These are phyloP conservation scores for Podaxis rugospora DNA, from an alignment of 768 basidiomycete genomes.

Conservation along the genomic window DNA sequence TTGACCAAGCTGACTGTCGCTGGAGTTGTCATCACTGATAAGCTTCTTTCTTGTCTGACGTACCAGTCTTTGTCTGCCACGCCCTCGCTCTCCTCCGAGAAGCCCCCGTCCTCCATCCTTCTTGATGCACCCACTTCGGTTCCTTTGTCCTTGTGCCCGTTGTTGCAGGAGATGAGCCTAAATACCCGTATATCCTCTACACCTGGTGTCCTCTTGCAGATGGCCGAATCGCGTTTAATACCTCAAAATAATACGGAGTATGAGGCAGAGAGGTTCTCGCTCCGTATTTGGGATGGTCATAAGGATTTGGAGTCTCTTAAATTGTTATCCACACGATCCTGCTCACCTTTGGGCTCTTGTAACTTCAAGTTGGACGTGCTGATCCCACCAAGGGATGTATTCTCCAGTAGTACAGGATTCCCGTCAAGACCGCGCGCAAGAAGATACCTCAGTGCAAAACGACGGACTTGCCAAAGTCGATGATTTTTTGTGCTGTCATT, in stretches of 20 bases:
- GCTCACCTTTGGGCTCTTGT: not conserved
- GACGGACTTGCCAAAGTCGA: conserved; percentile 10
- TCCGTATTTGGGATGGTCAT: conserved; percentile 11
- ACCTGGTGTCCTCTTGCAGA: conserved; percentile 16
- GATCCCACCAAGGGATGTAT: not conserved
- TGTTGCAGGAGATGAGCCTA: conserved; percentile 20
- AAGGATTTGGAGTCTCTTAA: conserved; percentile 3
- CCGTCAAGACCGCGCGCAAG: not conserved
- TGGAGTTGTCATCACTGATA: conserved; percentile 21
- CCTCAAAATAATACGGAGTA: not conserved
- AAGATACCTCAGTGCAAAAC: conserved; percentile 2
- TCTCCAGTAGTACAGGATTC: not conserved
- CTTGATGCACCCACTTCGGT: not conserved
- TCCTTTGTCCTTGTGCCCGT: conserved; percentile 14
- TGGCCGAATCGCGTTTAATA: conserved; percentile 21
- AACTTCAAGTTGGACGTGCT: conserved; percentile 5
- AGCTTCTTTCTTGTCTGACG: conserved; percentile 19
- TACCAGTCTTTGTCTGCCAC: not conserved
- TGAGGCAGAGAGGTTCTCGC: not conserved
- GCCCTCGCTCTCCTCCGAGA: not conserved
- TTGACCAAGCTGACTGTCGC: conserved; percentile 22
- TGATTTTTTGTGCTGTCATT: not conserved
- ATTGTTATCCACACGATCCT: not conserved
- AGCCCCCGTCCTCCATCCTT: not conserved
- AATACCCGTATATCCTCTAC: conserved; percentile 19